Evolutionary conservation across 2,329 filamentous ascomycete species (phyloP).

Genomic region (Teratosphaeria pseudoeucalypti): DNA sequence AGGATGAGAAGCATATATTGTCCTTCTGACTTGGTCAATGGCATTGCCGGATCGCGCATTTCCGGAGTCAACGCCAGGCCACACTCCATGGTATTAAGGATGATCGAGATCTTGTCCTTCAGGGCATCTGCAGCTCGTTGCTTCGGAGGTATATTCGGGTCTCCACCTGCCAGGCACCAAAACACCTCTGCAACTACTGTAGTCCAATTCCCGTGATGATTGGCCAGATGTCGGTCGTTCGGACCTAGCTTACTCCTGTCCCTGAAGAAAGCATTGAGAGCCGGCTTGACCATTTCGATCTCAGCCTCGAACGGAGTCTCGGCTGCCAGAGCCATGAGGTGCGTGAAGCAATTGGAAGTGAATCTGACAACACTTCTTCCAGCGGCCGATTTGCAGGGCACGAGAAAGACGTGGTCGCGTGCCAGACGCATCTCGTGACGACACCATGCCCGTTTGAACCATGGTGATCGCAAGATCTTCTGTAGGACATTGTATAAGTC

Average conservation of each 20-base stretch:
- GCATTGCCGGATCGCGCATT: constrained; percentile 13
- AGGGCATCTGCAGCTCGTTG: constrained; percentile 32
- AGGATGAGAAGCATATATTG: constrained; percentile 31
- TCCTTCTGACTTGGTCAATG: constrained; percentile 29
- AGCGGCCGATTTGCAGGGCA: constrained; percentile 23
- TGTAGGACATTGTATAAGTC: constrained; percentile 23
- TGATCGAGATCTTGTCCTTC: constrained; percentile 34
- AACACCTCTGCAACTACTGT: constrained; percentile 30
- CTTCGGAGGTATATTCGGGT: constrained; percentile 30
- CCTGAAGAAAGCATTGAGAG: constrained; percentile 25
- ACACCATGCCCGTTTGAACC: constrained; percentile 38
- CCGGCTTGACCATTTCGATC: constrained; percentile 23
- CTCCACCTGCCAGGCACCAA: constrained; percentile 32
- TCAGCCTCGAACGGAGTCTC: constrained; percentile 24
- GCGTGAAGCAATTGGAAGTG: constrained; percentile 31
- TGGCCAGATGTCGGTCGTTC: constrained; percentile 11
- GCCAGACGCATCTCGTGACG: constrained; percentile 34
- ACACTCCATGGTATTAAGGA: constrained; percentile 30
- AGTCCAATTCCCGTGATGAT: constrained; percentile 25
- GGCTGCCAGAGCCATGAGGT: constrained; percentile 28
- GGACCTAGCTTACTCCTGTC: constrained; percentile 20
- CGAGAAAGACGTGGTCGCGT: constrained; percentile 31
- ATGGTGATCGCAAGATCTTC: constrained; percentile 31
- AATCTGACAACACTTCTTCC: constrained; percentile 26
- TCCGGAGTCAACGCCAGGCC: constrained; percentile 27